Evolutionary conservation across 2,329 filamentous ascomycete genomes (phyloP).

Genomic region (Annulohypoxylon truncatum): DNA sequence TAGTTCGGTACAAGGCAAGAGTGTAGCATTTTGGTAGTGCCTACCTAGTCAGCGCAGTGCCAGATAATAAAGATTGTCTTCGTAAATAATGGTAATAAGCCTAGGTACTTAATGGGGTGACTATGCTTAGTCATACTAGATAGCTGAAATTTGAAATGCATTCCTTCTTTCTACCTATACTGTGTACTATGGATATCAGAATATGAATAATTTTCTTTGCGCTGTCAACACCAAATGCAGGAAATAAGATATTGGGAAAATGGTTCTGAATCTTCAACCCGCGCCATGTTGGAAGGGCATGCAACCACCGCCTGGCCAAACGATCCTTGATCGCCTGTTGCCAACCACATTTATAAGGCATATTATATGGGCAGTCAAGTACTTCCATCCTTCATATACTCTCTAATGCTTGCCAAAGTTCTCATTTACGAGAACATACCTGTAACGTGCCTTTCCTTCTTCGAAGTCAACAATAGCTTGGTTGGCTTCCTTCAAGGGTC

Average conservation of each 20-base stretch:
- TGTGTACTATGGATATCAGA: no score
- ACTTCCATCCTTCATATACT: background rate
- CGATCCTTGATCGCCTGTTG: no score
- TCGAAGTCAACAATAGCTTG: constrained; percentile 67
- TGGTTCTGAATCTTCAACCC: no score
- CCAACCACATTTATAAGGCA: no score
- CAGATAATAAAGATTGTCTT: background rate
- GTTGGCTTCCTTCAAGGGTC: constrained; percentile 69
- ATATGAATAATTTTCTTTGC: background rate
- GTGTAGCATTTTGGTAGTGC: background rate
- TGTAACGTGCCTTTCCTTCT: constrained; percentile 63
- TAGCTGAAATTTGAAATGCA: background rate
- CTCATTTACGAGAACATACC: constrained; percentile 62
- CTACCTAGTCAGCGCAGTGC: background rate
- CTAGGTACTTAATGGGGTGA: no score
- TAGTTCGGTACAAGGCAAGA: background rate
- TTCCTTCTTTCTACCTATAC: background rate
- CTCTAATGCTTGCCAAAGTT: constrained; percentile 47
- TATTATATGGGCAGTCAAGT: no score
- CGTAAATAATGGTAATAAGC: background rate
- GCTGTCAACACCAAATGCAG: background rate
- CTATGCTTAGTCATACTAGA: no score
- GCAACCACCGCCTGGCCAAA: no score
- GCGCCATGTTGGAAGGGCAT: no score
- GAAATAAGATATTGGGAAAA: no score